Conservation (phyloP, 2,329 filamentous ascomycete genomes). For the Dothistroma pini region DNA sequence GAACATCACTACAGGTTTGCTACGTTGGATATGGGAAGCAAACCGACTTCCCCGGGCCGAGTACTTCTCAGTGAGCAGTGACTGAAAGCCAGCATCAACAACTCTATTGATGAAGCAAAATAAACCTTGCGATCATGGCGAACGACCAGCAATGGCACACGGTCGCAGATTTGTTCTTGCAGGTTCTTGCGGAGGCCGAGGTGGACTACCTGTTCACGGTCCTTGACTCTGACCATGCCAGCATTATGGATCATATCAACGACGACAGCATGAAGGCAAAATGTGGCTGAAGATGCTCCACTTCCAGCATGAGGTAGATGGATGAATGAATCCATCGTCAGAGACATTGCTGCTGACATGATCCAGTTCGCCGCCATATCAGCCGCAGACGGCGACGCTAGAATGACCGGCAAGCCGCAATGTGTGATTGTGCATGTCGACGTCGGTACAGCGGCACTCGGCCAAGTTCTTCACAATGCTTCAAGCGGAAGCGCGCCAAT, state of each 20-base stretch:
- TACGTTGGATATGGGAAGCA: background rate
- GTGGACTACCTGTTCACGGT: slow-evolving; percentile 59
- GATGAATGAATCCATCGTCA: background rate
- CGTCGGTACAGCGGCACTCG: slow-evolving; percentile 73
- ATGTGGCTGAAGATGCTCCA: slow-evolving; percentile 67
- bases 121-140: background rate
- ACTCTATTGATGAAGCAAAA: no score
- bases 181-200: slow-evolving; percentile 31
- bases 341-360: background rate
- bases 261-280: slow-evolving; percentile 62
- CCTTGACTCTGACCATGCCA: slow-evolving; percentile 65
- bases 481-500: slow-evolving; percentile 67
- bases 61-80: background rate
- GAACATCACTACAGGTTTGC: background rate
- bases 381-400: slow-evolving; percentile 73
- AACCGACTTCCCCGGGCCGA: background rate
- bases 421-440: slow-evolving; percentile 74
- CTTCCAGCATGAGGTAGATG: slow-evolving; percentile 66
- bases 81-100: background rate
- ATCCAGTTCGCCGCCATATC: slow-evolving; percentile 73
- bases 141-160: background rate
- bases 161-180: slow-evolving; percentile 19
- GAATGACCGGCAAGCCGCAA: slow-evolving; percentile 64
- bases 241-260: slow-evolving; percentile 73
- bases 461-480: slow-evolving; percentile 71